These are phyloP conservation scores for Suillus luteus DNA, from an alignment of 768 basidiomycete species.

Conservation along the genomic window DNA sequence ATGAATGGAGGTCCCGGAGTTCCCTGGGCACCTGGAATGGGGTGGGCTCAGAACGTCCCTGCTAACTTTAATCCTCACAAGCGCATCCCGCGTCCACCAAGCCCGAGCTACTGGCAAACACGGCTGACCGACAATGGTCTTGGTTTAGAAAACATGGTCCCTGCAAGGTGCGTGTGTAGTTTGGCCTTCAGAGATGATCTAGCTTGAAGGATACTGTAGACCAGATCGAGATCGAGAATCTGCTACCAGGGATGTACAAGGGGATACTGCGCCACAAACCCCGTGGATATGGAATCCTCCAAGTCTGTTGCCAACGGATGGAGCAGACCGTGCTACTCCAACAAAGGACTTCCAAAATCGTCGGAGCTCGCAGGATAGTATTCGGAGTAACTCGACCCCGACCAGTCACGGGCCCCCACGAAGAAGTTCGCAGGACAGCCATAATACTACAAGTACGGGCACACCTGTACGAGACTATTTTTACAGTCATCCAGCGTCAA, in stretches of 20 bases:
- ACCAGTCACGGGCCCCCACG: constrained; percentile 28
- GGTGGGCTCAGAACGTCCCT: constrained; percentile 26
- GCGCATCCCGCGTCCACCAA: constrained; percentile 58
- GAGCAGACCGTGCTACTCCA: constrained; percentile 16
- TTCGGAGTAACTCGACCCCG: constrained; percentile 29
- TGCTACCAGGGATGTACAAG: constrained; percentile 37
- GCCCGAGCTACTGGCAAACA: constrained; percentile 65
- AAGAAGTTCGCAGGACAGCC: constrained; percentile 24
- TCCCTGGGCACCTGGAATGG: constrained; percentile 36
- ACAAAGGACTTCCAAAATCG: constrained; percentile 15
- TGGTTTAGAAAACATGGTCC: constrained; percentile 65
- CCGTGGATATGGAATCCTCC: constrained; percentile 78
- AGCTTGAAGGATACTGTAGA: constrained; percentile 17
- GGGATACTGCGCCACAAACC: constrained; percentile 47
- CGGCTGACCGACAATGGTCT: constrained; percentile 63
- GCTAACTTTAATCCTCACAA: constrained; percentile 62
- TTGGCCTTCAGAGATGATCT: constrained; percentile 1
- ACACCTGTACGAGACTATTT: constrained; percentile 28
- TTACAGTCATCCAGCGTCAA: constrained; percentile 16
- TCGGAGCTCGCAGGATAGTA: constrained; percentile 24
- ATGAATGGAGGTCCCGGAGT: constrained; percentile 22
- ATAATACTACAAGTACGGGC: constrained; percentile 13
- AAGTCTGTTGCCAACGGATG: constrained; percentile 39
- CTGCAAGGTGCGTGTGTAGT: constrained; percentile 47
- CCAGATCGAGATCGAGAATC: constrained; percentile 19